These are phyloP conservation scores for Forsythia suspensa DNA, from an alignment of 257 asterid genomes.

Conservation along the genomic window DNA sequence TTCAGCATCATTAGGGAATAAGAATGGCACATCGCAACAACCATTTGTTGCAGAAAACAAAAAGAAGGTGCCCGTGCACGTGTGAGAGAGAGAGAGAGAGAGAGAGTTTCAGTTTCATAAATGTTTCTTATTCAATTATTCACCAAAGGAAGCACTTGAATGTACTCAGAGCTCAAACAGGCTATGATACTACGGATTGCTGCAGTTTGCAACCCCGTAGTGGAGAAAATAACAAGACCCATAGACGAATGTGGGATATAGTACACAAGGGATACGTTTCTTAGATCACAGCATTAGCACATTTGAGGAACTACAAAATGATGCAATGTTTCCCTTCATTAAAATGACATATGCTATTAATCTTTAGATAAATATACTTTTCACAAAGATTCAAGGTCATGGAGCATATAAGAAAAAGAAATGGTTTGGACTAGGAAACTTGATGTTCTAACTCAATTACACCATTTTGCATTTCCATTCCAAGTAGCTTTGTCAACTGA, in stretches of 20 bases:
- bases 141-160: background rate
- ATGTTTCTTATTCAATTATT: background rate
- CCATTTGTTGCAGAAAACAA: background rate
- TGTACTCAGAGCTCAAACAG: background rate
- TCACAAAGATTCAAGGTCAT: background rate
- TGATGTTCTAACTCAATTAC: background rate
- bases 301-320: background rate
- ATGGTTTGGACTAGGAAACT: background rate
- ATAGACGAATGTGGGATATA: background rate
- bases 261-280: background rate
- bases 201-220: background rate
- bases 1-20: background rate
- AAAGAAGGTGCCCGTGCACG: background rate
- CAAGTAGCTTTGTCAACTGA: background rate
- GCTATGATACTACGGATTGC: background rate
- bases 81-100: background rate
- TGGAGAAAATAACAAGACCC: background rate
- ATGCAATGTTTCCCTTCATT: background rate
- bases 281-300: background rate
- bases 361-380: background rate
- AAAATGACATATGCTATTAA: background rate
- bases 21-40: background rate
- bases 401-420: background rate
- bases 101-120: background rate
- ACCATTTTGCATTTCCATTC: background rate